Evolutionary conservation across 2,329 filamentous ascomycete genomes (phyloP), one percentile per base, ranked within the genome.

Genomic region (Biscogniauxia marginata): DNA sequence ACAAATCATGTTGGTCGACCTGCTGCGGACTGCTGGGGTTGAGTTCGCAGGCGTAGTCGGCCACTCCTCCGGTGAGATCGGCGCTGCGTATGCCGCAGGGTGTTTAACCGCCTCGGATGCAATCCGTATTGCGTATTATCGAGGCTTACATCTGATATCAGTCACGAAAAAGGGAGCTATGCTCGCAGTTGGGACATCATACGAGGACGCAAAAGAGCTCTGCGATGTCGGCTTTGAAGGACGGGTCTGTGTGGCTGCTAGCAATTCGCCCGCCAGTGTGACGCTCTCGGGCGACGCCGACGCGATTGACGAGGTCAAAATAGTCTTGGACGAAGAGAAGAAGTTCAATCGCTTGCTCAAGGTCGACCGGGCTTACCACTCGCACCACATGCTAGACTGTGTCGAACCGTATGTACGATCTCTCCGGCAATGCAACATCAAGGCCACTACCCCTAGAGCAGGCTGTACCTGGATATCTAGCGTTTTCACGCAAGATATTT

Each of bases 11-110:
- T 7, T 21, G 18, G 13, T 48, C 4, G 21, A 48, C 13, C 7
- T 48, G 7, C 46, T 48, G 7, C n/a, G 7, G 6, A 18, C 46
- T 8, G 46, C 46, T 8, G 18, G 18, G 6, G 16, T 48, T n/a
- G 46, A 48, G 21, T 21, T 48, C 13, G 21, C n/a, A 5, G 13
- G 16, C 13, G 46, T 23, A 16, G 21, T 48, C 18, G 46, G 46
- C 21, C 46, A 48, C 21, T 48, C 46, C 18, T 48, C 46, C 46
- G 46, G 46, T 21, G 46, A 48, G 21, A 48, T 48, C 21, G 46
- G 16, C 21, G 46, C 46, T 0, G 79, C 79, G 0, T 82, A 80
- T 58, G 77, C 78, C 0, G 73, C 77, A 0, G 78, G 79, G 0
- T 67, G 72, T 23, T 52, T 83, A 3, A 66, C 65, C 1, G 67